These are phyloP conservation scores for Xylaria multiplex DNA, from an alignment of 2,329 filamentous ascomycete genomes.

Conservation along the genomic window DNA sequence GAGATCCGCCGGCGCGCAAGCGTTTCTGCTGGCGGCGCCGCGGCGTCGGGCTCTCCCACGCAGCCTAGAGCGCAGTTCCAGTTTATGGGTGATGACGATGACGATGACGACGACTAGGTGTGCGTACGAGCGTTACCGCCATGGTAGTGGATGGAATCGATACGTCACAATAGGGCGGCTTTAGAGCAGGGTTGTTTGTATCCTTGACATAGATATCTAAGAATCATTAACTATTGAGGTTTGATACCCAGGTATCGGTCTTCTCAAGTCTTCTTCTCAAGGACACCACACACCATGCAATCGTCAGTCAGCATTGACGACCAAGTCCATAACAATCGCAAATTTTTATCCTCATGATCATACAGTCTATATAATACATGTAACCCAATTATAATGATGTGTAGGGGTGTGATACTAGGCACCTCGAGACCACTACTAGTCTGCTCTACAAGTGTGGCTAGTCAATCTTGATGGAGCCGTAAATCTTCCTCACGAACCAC, in stretches of 20 bases:
- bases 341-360: constrained; percentile 27
- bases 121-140: background rate
- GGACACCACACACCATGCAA: background rate
- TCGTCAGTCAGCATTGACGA: background rate
- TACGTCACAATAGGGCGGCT: too few species aligned
- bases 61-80: constrained; percentile 63
- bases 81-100: constrained; percentile 64
- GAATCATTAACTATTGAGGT: background rate
- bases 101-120: constrained; percentile 54
- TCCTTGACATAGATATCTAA: too few species aligned
- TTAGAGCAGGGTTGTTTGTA: too few species aligned
- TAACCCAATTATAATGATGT: constrained; percentile 29
- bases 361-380: constrained; percentile 40
- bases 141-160: background rate
- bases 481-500: constrained; percentile 94
- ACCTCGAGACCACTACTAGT: background rate
- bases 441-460: constrained; percentile 52
- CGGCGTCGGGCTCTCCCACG: constrained; percentile 34
- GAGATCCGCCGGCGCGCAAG: constrained; percentile 44
- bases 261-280: background rate
- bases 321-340: constrained; percentile 19
- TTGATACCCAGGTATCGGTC: background rate
- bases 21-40: constrained; percentile 25
- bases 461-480: constrained; percentile 98
- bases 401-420: constrained; percentile 2